Conservation (phyloP, 2,329 filamentous ascomycete genomes). For the Thielaviopsis ethacetica region DNA sequence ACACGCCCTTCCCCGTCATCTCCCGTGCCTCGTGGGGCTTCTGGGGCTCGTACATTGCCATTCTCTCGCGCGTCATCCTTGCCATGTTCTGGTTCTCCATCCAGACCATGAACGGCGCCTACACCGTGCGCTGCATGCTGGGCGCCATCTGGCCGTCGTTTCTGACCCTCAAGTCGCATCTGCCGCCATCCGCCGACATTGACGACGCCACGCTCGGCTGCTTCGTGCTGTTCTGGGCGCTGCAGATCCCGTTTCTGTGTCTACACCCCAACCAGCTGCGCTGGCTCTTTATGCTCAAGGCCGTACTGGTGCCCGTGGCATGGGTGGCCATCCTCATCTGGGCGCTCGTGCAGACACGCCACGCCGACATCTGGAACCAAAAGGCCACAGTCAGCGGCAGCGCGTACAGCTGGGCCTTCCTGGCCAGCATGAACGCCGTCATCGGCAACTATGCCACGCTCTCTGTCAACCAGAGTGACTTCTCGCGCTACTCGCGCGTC, state of each 20-base stretch:
- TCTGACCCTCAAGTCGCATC: conserved; percentile 21
- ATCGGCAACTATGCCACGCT: conserved; percentile 32
- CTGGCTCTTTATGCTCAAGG: conserved; percentile 25
- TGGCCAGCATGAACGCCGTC: conserved; percentile 28
- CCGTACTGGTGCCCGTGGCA: conserved; percentile 15
- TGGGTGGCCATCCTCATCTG: conserved; percentile 22
- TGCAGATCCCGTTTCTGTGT: conserved; percentile 27
- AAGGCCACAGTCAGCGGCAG: conserved; percentile 20
- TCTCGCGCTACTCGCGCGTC: conserved; percentile 16
- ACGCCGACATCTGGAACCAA: conserved; percentile 14
- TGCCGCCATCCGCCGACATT: conserved; percentile 20
- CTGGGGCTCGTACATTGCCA: conserved; percentile 26
- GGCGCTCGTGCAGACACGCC: conserved; percentile 16
- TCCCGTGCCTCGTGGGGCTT: conserved; percentile 24
- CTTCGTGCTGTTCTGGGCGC: conserved; percentile 30
- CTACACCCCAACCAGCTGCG: conserved; percentile 27
- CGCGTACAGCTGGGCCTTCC: conserved; percentile 26
- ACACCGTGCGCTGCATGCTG: conserved; percentile 14
- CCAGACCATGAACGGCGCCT: conserved; percentile 19
- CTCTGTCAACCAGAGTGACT: conserved; percentile 33
- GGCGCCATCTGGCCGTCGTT: conserved; percentile 27
- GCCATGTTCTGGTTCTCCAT: conserved; percentile 20
- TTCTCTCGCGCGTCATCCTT: conserved; percentile 20
- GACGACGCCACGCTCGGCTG: conserved; percentile 24
- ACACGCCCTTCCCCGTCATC: conserved; percentile 24